phyloP scores from a whole-genome alignment of 2,329 filamentous ascomycete genomes.

The Teratosphaeria epicoccoides region DNA sequence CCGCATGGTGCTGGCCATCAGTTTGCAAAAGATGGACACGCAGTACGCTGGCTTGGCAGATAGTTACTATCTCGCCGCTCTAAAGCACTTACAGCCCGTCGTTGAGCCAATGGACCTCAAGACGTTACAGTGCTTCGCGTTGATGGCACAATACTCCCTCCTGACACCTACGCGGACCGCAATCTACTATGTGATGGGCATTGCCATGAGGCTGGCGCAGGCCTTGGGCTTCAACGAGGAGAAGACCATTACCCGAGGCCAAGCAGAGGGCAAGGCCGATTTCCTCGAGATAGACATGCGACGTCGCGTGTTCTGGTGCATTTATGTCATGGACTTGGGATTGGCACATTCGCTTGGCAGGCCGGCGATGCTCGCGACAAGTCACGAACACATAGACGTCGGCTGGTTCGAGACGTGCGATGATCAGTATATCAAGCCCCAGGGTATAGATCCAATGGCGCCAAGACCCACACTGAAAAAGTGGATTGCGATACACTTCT shows the following conservation, averaged over 20 bases:
- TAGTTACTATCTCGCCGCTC: constrained; percentile 84
- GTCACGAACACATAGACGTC: constrained; percentile 73
- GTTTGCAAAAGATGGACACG: constrained; percentile 80
- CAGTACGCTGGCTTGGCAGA: constrained; percentile 90
- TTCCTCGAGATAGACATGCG: constrained; percentile 79
- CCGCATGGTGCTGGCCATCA: constrained; percentile 87
- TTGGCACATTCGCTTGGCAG: constrained; percentile 80
- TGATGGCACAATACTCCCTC: constrained; percentile 86
- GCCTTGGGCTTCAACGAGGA: constrained; percentile 82
- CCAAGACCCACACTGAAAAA: constrained; percentile 66
- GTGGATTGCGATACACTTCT: constrained; percentile 81
- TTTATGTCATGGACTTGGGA: constrained; percentile 79
- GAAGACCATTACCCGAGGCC: constrained; percentile 63
- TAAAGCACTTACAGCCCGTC: constrained; percentile 72
- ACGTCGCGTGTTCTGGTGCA: constrained; percentile 76
- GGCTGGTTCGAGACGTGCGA: constrained; percentile 72
- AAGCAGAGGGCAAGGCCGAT: constrained; percentile 51
- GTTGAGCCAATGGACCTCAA: constrained; percentile 81
- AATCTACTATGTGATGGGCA: constrained; percentile 84
- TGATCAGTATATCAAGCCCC: constrained; percentile 69
- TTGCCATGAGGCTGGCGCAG: constrained; percentile 79
- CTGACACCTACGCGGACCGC: constrained; percentile 85
- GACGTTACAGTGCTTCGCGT: constrained; percentile 76
- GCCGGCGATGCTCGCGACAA: constrained; percentile 73
- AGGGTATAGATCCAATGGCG: constrained; percentile 60